Evolutionary conservation across 306 rosid species (phyloP), one percentile per base, ranked within the genome.

Genomic region (Lathyrus tuberosus): DNA sequence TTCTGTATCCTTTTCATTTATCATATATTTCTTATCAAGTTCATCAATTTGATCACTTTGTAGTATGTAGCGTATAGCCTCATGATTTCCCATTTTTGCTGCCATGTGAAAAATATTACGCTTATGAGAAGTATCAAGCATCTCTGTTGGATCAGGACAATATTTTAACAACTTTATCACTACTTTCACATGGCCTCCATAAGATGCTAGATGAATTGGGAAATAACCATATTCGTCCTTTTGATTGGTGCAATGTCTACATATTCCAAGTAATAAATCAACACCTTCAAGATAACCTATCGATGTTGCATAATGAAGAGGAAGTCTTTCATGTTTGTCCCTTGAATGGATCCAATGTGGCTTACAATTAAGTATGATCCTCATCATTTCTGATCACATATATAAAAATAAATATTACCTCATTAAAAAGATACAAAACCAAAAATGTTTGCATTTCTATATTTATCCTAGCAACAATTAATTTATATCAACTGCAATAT

Each of bases 251-350:
- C 64, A 65, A 0, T 48, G 31, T 2, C 16, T 9, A 30, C 72
- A 70, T 24, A 5, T 54, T 0, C 5, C 33, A 13, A 74, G 15
- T 14, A 84, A 31, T 5, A 80, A 33, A 9, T 8, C 5, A 11
- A 84, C 72, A 18, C 76, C 78, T 28, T 78, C 42, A 1, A 16
- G 6, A 20, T 35, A 78, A 66, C 84, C 82, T 14, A 10, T 20
- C 1, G 17, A 63, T 47, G 70, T 78, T 5, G 84, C 86, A 4
- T 1, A 11, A 66, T 62, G 79, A 6, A 84, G 79, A 1, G 84
- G 65, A 43, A 47, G 11, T 40, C 65, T 69, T 18, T 17, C 22
- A 13, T 61, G 0, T 42, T 2, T 1, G 13, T 69, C 54, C 16
- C 0, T 22, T 52, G 28, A 51, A 33, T 76, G 75, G 17, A 49